Base-by-base conservation (phyloP, 2,329 filamentous ascomycete species). In the Sarocladium strictum region DNA sequence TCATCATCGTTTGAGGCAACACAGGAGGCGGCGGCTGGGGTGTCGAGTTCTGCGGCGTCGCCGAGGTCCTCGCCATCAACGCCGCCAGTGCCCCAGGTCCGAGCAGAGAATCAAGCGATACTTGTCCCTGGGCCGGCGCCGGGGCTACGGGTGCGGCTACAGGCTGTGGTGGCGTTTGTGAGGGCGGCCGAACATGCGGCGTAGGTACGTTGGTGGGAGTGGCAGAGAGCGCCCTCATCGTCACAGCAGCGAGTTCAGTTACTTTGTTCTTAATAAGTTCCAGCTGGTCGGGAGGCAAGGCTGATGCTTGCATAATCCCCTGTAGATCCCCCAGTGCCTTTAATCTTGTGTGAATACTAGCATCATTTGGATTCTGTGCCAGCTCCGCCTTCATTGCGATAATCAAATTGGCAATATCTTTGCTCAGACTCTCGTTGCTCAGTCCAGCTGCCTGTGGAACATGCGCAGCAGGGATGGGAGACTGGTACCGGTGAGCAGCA, bases 321-420 rank as follows among this genome's bases (percentile, higher is more conserved):
- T 96, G 90, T 60, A 97, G 80, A 70, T 94, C 89, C 71, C 92
- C 76, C 62, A 97, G 81, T 59, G 91, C 90, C 73, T 90, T 89
- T 65, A 96, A 76, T 72, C 88, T 89, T 65, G 83, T 86, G 68
- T 90, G 86, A 67, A 90, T 79, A 71, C 84, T 82, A 71, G 78
- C 72, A 76, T 96, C 89, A 76, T 86, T 82, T 57, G 87, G 87
- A 68, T 85, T 90, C 60, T 82, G 82, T 60, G 86, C 85, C 73
- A 90, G 87, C 65, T 91, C 86, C 61, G 79, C 78, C 72, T 86
- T 86, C 60, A 87, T 85, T 61, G 81, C 81, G 64, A 79, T 72
- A 68, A 96, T 90, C 63, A 96, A 77, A 65, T 82, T 84, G 64
- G 88, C 84, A 68, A 97, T 86, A 73, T 97, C 91, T 74, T 81